These are phyloP conservation scores for Blastobotrys niveus DNA, from an alignment of 1,139 yeast species.

Conservation along the genomic window DNA sequence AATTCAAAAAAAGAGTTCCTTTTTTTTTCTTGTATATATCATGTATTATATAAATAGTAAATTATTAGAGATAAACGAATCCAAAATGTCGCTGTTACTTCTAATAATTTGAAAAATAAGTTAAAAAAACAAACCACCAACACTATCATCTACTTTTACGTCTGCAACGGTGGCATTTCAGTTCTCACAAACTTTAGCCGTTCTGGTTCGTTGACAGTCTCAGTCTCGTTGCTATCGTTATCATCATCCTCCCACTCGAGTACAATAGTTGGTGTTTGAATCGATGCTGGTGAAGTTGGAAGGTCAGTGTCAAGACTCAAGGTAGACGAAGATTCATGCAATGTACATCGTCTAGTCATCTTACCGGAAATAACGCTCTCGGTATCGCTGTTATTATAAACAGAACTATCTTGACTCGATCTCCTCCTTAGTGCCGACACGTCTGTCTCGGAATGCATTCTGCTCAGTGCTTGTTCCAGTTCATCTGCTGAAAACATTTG, in stretches of 20 bases:
- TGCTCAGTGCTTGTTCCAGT: conserved; percentile 20
- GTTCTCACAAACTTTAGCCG: conserved; percentile 19
- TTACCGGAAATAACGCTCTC: too few relatives aligned
- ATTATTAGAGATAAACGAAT: conserved; percentile 7
- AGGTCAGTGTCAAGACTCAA: conserved; percentile 5
- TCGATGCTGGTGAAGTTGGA: conserved; percentile 8
- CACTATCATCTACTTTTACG: not conserved
- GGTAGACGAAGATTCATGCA: conserved; percentile 19
- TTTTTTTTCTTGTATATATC: conserved; percentile 3
- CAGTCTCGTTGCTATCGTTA: conserved; percentile 19
- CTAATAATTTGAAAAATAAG: too few relatives aligned
- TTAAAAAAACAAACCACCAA: not conserved
- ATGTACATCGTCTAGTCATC: conserved; percentile 24
- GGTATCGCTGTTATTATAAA: too few relatives aligned
- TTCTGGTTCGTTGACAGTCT: conserved; percentile 1
- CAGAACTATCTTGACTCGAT: not conserved
- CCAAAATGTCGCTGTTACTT: not conserved
- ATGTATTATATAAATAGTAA: not conserved
- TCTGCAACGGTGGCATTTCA: conserved; percentile 22
- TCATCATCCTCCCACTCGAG: conserved; percentile 32
- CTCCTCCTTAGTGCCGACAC: not conserved
- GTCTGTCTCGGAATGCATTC: not conserved
- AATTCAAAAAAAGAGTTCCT: not conserved
- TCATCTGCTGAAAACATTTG: conserved; percentile 15
- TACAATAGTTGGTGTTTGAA: conserved; percentile 27